Conservation (phyloP, 2,329 filamentous ascomycete genomes). For the Calonectria henricotiae region DNA sequence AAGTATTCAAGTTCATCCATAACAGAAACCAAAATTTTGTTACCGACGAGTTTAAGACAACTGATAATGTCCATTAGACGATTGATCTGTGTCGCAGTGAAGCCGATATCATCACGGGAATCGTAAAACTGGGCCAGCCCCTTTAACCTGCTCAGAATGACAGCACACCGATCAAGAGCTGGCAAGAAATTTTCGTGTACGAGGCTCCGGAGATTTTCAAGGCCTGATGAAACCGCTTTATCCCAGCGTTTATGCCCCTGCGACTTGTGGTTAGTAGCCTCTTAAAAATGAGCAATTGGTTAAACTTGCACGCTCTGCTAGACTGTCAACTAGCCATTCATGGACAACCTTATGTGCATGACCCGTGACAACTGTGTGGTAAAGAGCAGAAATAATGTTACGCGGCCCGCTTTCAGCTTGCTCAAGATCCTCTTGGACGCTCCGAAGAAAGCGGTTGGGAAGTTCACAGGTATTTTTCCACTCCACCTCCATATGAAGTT, state of each 20-base stretch:
- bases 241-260: slow-evolving; percentile 97
- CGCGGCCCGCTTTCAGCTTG: slow-evolving; percentile 71
- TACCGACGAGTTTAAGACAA: slow-evolving; percentile 81
- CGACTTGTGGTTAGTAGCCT: slow-evolving; percentile 39
- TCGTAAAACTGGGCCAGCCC: slow-evolving; percentile 89
- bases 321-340: slow-evolving; percentile 90
- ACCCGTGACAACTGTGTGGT: slow-evolving; percentile 88
- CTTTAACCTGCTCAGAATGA: slow-evolving; percentile 86
- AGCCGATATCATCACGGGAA: slow-evolving; percentile 76
- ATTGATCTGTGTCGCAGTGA: slow-evolving; percentile 76
- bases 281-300: slow-evolving; percentile 8
- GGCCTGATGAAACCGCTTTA: slow-evolving; percentile 84
- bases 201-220: slow-evolving; percentile 83
- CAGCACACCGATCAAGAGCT: slow-evolving; percentile 85
- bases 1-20: slow-evolving; percentile 87
- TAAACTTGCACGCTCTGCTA: slow-evolving; percentile 80
- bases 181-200: slow-evolving; percentile 92
- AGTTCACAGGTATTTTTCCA: slow-evolving; percentile 89
- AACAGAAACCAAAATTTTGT: slow-evolving; percentile 80
- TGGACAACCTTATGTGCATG: slow-evolving; percentile 82
- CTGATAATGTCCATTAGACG: slow-evolving; percentile 80
- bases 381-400: slow-evolving; percentile 82
- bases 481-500: slow-evolving; percentile 84
- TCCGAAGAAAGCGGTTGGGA: slow-evolving; percentile 83
- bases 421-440: slow-evolving; percentile 82